Base-by-base conservation (phyloP, 2,329 filamentous ascomycete genomes). In the Daldinia eschscholtzii region DNA sequence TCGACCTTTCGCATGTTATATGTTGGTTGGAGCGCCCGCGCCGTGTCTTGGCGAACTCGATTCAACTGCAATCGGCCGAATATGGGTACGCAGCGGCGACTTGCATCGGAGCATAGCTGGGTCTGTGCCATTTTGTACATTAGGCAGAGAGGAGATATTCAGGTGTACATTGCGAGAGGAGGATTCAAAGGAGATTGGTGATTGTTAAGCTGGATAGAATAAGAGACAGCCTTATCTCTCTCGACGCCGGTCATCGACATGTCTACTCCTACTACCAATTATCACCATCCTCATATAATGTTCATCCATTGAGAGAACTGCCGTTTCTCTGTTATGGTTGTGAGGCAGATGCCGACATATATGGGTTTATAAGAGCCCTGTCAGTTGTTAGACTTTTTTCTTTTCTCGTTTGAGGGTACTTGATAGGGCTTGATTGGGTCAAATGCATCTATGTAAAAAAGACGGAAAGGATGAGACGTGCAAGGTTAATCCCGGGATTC, bases 61-160 rank as follows among this genome's bases (percentile, higher is more conserved):
- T 64, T 60, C 64, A 48, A 64, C 70, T 67, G 67, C 70, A 72
- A 70, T 62, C 67, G 70, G 62, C 70, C 70, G 70, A 55, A 64
- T 53, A 70, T 70, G 60, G 64, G 60, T 65, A 66, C 62, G 48
- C 46, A 60, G 50, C 70, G 70, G 64, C 59, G 67, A 60, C 59
- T 67, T 48, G 53, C 62, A 55, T 59, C 67, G 67, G 67, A 60
- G 28, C 39, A 50, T 59, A 41, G 52, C 59, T 58, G 52, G 46
- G 50, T 60, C 15, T 37, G 23, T 46, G 39, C 5, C n/a, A 37
- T 46, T 30, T 37, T 53, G 58, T 20, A 48, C 48, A 44, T 58
- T 37, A 52, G 53, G 46, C 37, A 37, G 23, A 20, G 57, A 56
- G 33, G 33, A 35, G 6, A 10, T 35, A 35, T 35, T 35, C 20